These are phyloP conservation scores for Thielaviopsis cerberus DNA, from an alignment of 2,329 filamentous ascomycete genomes.

Conservation along the genomic window DNA sequence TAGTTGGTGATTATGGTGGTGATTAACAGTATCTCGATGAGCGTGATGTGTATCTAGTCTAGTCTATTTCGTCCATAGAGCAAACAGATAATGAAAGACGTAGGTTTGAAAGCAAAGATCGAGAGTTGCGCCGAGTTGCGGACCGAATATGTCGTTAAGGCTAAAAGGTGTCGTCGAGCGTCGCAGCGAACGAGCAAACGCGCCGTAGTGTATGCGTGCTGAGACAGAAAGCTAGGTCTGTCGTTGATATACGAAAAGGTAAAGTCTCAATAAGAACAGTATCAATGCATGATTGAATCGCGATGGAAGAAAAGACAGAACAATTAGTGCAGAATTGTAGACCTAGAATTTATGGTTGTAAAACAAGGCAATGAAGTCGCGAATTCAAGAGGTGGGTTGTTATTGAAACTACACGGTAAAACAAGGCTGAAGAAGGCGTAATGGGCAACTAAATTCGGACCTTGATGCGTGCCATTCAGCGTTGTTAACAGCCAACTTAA, in stretches of 20 bases:
- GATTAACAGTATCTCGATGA: background rate
- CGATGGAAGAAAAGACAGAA: background rate
- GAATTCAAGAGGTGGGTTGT: background rate
- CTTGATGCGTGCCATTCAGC: background rate
- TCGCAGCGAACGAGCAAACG: background rate
- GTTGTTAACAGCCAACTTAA: background rate
- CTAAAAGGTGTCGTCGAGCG: background rate
- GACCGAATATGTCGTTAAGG: background rate
- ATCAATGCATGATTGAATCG: conserved; percentile 2
- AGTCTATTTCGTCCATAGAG: background rate
- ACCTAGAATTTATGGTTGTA: background rate
- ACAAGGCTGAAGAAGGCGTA: background rate
- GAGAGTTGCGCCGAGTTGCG: background rate
- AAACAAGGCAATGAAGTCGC: background rate
- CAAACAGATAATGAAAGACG: background rate
- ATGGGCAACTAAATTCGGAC: background rate
- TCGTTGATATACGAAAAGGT: background rate
- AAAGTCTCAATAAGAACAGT: background rate
- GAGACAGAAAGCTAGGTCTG: background rate
- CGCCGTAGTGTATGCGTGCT: background rate
- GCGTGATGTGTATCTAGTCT: background rate
- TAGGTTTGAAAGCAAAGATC: background rate
- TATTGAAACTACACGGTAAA: background rate
- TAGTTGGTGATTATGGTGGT: background rate
- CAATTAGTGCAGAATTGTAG: background rate